A percentile compares a stretch with the other conserved stretches of the same genome.
Conservation (phyloP, 176 grass and related monocot genomes). For the Echinochloa phyllopogon region DNA sequence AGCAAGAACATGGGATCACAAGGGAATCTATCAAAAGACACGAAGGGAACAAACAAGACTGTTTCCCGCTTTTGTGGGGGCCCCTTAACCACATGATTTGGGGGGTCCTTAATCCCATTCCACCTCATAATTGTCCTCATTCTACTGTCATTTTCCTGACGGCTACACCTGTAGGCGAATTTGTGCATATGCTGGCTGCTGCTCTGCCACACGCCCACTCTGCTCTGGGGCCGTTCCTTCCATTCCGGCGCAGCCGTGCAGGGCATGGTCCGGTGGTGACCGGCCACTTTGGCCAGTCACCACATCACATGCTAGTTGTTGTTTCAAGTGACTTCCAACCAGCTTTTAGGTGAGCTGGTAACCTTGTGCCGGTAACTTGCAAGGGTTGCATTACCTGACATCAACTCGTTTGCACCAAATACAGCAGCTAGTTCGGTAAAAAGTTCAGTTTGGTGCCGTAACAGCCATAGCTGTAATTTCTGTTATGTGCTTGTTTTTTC, state of each 20-base stretch:
- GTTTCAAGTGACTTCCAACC: slow-evolving; percentile 15
- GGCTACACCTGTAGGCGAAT: slow-evolving; percentile 5
- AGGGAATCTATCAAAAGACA: slow-evolving; percentile 37
- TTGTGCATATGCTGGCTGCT: background rate
- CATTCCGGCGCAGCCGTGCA: slow-evolving; percentile 11
- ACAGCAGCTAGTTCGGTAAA: background rate
- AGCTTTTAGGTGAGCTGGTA: slow-evolving; percentile 4
- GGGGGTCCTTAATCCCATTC: slow-evolving; percentile 7
- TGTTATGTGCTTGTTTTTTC: background rate
- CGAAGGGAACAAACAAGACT: slow-evolving; percentile 19
- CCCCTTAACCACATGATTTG: slow-evolving; percentile 34
- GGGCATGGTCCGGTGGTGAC: background rate
- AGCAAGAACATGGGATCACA: slow-evolving; percentile 25
- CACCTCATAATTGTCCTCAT: slow-evolving; percentile 16
- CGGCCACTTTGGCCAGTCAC: background rate
- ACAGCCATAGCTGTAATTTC: background rate
- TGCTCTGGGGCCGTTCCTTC: slow-evolving; percentile 4
- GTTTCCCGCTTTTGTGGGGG: slow-evolving; percentile 27
- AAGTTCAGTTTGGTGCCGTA: background rate
- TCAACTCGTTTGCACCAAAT: background rate
- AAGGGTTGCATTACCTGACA: background rate
- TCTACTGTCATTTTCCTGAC: background rate
- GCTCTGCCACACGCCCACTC: background rate
- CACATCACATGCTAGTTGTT: background rate
- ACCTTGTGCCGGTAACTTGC: slow-evolving; percentile 35